Percentiles rank a stretch among this genome's conserved stretches.
phyloP scores from a whole-genome alignment of 2,329 filamentous ascomycete species.

The Colletotrichum camelliae region DNA sequence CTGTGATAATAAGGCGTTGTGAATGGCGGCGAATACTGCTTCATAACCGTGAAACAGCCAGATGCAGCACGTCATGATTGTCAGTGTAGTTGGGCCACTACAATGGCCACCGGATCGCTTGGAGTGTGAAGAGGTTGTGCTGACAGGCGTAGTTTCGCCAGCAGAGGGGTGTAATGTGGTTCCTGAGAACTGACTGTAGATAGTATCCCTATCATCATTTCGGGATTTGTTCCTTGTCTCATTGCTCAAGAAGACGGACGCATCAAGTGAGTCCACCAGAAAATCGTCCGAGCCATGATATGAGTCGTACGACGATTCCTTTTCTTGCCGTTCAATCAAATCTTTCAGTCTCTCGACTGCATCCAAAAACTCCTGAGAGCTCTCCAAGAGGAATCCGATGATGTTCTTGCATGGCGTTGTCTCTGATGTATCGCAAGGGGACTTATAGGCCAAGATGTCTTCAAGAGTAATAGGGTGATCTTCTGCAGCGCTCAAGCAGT shows the following conservation, averaged over 20 bases:
- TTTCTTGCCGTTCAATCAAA: neutral
- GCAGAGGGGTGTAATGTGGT: neutral
- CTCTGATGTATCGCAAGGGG: neutral
- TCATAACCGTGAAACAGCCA: neutral
- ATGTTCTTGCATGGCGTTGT: neutral
- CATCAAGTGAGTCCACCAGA: neutral
- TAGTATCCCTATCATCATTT: neutral
- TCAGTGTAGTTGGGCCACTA: neutral
- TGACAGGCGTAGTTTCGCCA: neutral
- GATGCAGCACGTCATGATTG: neutral
- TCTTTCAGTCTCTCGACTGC: neutral
- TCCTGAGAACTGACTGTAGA: neutral
- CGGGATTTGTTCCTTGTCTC: fast-evolving
- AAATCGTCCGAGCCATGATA: neutral
- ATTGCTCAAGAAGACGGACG: neutral
- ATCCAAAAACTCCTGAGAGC: neutral
- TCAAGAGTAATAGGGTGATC: neutral
- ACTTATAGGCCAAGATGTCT: neutral
- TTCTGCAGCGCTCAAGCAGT: neutral
- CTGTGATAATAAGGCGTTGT: neutral
- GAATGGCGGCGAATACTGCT: neutral
- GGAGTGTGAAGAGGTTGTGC: neutral
- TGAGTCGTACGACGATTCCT: neutral
- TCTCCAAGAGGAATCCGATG: neutral
- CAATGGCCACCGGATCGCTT: neutral